Conservation (phyloP, 495 filamentous ascomycete genomes). For the Aspergillus campestris region DNA sequence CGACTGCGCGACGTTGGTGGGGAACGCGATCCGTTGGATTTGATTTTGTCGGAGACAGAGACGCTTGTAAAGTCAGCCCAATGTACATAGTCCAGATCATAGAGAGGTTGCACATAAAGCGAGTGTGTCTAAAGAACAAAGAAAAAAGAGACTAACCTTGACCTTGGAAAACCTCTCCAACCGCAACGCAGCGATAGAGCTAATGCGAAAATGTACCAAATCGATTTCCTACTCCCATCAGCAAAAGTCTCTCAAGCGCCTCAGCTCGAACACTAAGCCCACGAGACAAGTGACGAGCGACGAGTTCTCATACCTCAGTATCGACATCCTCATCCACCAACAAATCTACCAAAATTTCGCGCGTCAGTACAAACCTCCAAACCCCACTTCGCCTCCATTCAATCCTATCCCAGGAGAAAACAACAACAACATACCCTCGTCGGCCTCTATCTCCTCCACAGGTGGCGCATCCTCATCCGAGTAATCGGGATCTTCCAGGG, state of each 20-base stretch:
- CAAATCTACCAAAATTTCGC: constrained; percentile 40
- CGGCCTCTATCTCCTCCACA: constrained; percentile 67
- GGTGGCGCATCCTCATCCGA: constrained; percentile 74
- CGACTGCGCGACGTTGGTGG: constrained; percentile 47
- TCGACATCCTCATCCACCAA: constrained; percentile 56
- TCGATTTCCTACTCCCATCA: constrained; percentile 65
- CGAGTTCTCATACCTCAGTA: constrained; percentile 43
- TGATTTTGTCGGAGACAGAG: constrained; percentile 92
- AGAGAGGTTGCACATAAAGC: not conserved
- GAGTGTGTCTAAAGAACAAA: not conserved
- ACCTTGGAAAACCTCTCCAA: constrained; percentile 77
- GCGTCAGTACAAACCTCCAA: not conserved
- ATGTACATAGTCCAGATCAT: not conserved
- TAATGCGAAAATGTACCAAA: constrained; percentile 75
- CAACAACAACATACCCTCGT: constrained; percentile 55
- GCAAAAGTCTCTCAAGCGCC: not conserved
- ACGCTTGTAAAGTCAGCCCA: constrained; percentile 36
- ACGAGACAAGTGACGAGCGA: constrained; percentile 1
- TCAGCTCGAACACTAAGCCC: not conserved
- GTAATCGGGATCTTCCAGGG: constrained; percentile 72
- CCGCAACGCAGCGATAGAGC: constrained; percentile 65
- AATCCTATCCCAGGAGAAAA: not conserved
- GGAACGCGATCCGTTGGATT: constrained; percentile 70
- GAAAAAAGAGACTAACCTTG: constrained; percentile 34
- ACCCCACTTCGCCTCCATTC: constrained; percentile 1